Evolutionary conservation across 495 filamentous ascomycete genomes (phyloP), one percentile per base, ranked within the genome.

Genomic region (Penicillium pulvis): DNA sequence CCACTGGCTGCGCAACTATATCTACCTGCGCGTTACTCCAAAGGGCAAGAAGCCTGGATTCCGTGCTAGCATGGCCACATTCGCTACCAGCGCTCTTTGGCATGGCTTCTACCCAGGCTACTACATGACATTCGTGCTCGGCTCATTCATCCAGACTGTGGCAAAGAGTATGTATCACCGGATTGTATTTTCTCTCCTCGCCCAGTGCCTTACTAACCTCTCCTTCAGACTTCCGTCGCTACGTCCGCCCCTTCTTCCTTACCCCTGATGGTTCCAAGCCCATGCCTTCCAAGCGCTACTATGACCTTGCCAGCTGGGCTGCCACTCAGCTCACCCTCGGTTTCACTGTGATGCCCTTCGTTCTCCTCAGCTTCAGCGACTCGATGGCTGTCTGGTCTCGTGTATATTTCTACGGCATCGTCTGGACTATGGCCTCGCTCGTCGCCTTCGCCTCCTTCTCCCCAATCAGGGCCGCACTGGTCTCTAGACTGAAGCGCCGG

Each of bases 51-150:
- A 98, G 70, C 94, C 94, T 9, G 94, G 94, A 2, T 98, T 98
- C 78, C 82, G 93, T 50, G 95, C 94, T 33, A 97, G 88, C 68
- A 72, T 98, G 81, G 93, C 92, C 3, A 98, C 94, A 0, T 98
- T 98, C 65, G 83, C 84, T 8, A 98, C 94, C 30, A 92, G 89
- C 62, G 94, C 94, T 1, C 89, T 98, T 69, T 98, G 94, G 94
- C 94, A 98, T 71, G 94, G 94, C 17, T 97, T 98, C 76, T 94
- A 94, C 61, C 94, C 95, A 0, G 94, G 94, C 6, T 98, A 98
- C 71, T 98, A 98, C 71, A 70, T 98, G 49, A 81, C 90, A 9
- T 98, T 98, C 60, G 73, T 97, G 51, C 81, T 97, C 19, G 94
- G 90, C 2, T 89, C 89, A 19, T 90, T 98, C 60, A 81, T 96